A percentile compares a stretch with the other conserved stretches of the same genome.
Evolutionary conservation across 371 early-diverging fungal species (phyloP).

Genomic region (Mortierella sp.): DNA sequence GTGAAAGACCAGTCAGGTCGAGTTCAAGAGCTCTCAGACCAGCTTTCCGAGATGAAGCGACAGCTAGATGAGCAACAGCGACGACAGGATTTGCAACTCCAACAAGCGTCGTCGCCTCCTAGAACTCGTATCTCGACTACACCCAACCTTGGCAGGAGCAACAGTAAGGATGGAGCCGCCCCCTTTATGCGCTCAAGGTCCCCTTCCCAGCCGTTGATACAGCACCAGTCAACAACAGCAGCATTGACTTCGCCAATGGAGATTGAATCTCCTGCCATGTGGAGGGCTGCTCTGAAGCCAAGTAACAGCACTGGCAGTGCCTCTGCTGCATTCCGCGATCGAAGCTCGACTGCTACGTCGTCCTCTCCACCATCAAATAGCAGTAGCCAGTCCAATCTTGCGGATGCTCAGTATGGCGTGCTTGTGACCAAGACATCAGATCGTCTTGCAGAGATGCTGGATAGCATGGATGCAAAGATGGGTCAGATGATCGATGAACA

Average conservation of each 20-base stretch:
- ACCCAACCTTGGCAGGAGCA: conserved; percentile 15
- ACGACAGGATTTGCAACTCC: conserved; percentile 29
- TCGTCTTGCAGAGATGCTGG: conserved; percentile 35
- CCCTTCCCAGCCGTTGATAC: conserved; percentile 14
- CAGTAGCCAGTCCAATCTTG: neutral
- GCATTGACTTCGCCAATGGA: conserved; percentile 20
- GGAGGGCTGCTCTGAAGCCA: conserved; percentile 40
- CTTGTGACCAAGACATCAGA: conserved; percentile 29
- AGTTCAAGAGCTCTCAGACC: conserved; percentile 35
- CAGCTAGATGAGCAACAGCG: conserved; percentile 43
- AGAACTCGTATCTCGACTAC: conserved; percentile 6
- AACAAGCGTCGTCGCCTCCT: conserved; percentile 2
- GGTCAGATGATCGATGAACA: conserved; percentile 40
- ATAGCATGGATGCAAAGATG: conserved; percentile 31
- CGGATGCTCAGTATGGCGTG: conserved; percentile 2
- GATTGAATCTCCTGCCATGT: conserved; percentile 19
- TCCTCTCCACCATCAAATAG: neutral
- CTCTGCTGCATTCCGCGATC: conserved; percentile 10
- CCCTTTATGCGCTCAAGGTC: conserved; percentile 11
- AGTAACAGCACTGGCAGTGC: conserved; percentile 30
- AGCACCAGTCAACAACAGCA: conserved; percentile 7
- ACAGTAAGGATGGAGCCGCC: conserved; percentile 14
- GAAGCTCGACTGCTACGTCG: neutral
- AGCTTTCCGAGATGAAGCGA: conserved; percentile 35
- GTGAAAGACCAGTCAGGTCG: conserved; percentile 38